A percentile compares a stretch with the other conserved stretches of the same genome.
Evolutionary conservation across 371 early-diverging fungal genomes (phyloP).

Genomic region (Basidiobolus meristosporus): DNA sequence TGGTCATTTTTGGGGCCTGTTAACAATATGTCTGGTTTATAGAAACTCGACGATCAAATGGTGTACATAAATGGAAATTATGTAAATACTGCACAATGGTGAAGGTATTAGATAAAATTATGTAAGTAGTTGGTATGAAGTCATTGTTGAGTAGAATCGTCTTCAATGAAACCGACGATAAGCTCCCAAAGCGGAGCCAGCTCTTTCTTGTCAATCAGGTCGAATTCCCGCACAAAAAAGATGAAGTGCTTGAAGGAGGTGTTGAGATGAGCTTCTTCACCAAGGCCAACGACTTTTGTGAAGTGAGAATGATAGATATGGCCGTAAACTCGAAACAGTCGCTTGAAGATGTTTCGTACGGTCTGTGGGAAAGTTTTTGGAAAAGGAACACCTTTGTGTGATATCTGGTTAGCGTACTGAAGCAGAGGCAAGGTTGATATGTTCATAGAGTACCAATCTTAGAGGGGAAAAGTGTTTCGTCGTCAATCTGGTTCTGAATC

Average conservation of each 20-base stretch:
- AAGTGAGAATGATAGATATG: constrained; percentile 77
- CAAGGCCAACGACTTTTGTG: constrained; percentile 34
- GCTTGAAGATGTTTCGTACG: constrained; percentile 49
- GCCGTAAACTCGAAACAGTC: constrained; percentile 70
- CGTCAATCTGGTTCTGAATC: constrained; percentile 71
- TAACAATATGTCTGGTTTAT: too few relatives aligned
- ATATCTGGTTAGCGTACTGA: neutral
- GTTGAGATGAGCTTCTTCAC: constrained; percentile 66
- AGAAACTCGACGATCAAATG: too few relatives aligned
- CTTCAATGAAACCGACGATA: too few relatives aligned
- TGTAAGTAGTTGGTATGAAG: too few relatives aligned
- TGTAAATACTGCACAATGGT: too few relatives aligned
- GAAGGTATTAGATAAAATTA: too few relatives aligned
- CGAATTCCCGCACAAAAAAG: constrained; percentile 61
- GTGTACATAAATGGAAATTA: too few relatives aligned
- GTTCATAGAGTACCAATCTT: constrained; percentile 23
- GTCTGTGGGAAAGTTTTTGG: constrained; percentile 23
- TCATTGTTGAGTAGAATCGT: too few relatives aligned
- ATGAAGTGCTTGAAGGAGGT: constrained; percentile 80
- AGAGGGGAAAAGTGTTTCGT: constrained; percentile 77
- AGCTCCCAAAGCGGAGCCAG: constrained; percentile 40
- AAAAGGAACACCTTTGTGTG: constrained; percentile 20
- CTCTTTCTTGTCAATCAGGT: constrained; percentile 48
- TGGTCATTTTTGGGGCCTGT: too few relatives aligned
- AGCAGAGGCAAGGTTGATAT: too few relatives aligned